These are phyloP conservation scores for Botrytis squamosa DNA, from an alignment of 2,329 filamentous ascomycete species.

Conservation along the genomic window DNA sequence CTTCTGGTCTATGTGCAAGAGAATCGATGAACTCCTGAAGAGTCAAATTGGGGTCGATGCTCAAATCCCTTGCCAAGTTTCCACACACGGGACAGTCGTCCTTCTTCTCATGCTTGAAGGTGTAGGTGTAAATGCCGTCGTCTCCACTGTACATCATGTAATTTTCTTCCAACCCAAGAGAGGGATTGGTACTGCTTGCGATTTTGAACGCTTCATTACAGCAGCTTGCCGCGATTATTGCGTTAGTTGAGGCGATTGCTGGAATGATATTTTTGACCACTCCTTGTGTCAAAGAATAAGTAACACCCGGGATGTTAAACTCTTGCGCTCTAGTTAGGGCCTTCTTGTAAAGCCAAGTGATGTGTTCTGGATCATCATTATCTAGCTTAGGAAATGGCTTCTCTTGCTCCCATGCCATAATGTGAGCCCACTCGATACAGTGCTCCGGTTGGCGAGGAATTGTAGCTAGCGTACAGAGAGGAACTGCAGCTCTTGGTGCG, in stretches of 20 bases:
- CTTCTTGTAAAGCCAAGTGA: conserved; percentile 92
- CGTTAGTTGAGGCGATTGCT: conserved; percentile 95
- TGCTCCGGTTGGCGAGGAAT: conserved; percentile 97
- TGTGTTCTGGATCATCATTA: conserved; percentile 94
- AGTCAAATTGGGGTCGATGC: conserved; percentile 68
- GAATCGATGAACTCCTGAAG: conserved; percentile 83
- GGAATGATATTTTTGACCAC: conserved; percentile 99
- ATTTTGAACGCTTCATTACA: conserved; percentile 98
- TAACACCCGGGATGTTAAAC: conserved; percentile 89
- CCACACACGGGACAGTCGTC: conserved; percentile 94
- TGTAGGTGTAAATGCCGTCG: conserved; percentile 94
- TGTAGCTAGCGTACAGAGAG: conserved; percentile 91
- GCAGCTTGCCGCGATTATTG: conserved; percentile 91
- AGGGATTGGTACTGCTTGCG: conserved; percentile 76
- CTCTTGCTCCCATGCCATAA: conserved; percentile 93
- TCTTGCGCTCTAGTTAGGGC: conserved; percentile 78
- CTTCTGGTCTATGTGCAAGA: conserved; percentile 77
- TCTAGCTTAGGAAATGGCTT: conserved; percentile 83
- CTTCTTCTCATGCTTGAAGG: conserved; percentile 92
- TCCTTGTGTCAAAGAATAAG: conserved; percentile 92
- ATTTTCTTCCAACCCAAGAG: conserved; percentile 74
- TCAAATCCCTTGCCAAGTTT: conserved; percentile 72
- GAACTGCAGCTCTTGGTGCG: conserved; percentile 92
- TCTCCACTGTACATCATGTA: conserved; percentile 99
- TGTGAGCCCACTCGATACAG: conserved; percentile 97